These are phyloP conservation scores for Schoenoplectus triqueter DNA, from an alignment of 202 grass and related monocot species.

Conservation along the genomic window DNA sequence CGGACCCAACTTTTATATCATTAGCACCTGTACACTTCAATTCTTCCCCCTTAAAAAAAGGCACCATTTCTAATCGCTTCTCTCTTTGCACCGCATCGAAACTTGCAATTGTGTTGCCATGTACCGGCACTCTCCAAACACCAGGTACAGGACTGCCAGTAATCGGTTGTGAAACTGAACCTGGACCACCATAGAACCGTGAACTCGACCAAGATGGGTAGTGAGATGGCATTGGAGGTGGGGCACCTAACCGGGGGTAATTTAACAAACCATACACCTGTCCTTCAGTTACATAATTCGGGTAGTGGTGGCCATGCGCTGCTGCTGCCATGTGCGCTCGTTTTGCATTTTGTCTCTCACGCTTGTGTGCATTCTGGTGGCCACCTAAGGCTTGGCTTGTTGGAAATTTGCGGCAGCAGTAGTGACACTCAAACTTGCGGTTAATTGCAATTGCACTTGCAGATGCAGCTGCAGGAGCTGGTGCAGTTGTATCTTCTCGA, in stretches of 20 bases:
- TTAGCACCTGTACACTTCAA: conserved; percentile 38
- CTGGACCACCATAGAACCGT: conserved; percentile 40
- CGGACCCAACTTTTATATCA: conserved; percentile 38
- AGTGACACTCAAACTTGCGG: conserved; percentile 90
- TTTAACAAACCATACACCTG: conserved; percentile 69
- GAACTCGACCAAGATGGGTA: conserved; percentile 58
- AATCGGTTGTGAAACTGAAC: conserved; percentile 53
- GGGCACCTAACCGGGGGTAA: conserved; percentile 47
- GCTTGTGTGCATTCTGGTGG: conserved; percentile 88
- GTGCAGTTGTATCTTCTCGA: neutral
- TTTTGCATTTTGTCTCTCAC: conserved; percentile 82
- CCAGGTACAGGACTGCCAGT: conserved; percentile 51
- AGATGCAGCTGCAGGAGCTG: neutral
- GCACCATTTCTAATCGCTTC: neutral
- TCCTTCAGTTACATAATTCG: conserved; percentile 46
- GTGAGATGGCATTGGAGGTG: conserved; percentile 41
- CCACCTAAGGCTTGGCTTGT: conserved; percentile 90
- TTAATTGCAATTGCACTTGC: neutral
- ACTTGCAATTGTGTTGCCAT: conserved; percentile 35
- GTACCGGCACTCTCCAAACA: conserved; percentile 51
- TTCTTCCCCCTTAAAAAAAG: conserved; percentile 37
- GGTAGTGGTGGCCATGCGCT: conserved; percentile 58
- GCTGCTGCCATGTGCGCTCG: conserved; percentile 62
- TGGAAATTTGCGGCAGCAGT: conserved; percentile 98
- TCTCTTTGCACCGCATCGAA: conserved; percentile 34